These are phyloP conservation scores for Primulina eburnea DNA, from an alignment of 257 asterid genomes.

Conservation along the genomic window DNA sequence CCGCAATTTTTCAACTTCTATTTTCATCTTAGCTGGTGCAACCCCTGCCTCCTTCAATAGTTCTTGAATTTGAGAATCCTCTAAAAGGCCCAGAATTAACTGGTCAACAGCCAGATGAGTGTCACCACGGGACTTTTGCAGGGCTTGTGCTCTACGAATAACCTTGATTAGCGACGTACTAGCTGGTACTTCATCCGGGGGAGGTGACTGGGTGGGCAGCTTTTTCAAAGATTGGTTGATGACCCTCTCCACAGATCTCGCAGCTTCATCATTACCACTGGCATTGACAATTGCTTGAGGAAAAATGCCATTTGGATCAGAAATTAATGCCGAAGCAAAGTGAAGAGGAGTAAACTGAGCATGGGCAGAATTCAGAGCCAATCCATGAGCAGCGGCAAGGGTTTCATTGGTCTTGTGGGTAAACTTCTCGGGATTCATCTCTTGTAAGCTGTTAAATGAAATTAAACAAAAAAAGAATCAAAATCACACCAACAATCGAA, in stretches of 20 bases:
- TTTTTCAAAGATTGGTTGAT: constrained; percentile 53
- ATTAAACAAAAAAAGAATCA: not conserved
- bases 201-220: constrained; percentile 55
- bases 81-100: constrained; percentile 55
- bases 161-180: constrained; percentile 60
- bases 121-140: constrained; percentile 56
- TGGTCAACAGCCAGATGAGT: constrained; percentile 65
- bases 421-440: constrained; percentile 71
- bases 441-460: not conserved
- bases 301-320: constrained; percentile 54
- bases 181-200: constrained; percentile 61
- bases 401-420: constrained; percentile 74
- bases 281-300: constrained; percentile 58
- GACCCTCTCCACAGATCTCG: constrained; percentile 43
- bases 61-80: constrained; percentile 58
- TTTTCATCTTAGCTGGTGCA: constrained; percentile 39
- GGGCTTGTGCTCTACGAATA: constrained; percentile 56
- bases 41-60: constrained; percentile 59
- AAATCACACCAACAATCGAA: too few relatives aligned
- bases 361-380: constrained; percentile 57
- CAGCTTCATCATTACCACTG: constrained; percentile 51
- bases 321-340: constrained; percentile 46
- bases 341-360: constrained; percentile 73
- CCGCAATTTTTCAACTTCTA: constrained; percentile 58
- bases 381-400: constrained; percentile 58